Percentiles rank a stretch among this genome's conserved stretches.
phyloP scores from a whole-genome alignment of 2,329 filamentous ascomycete species.

The Cladosporium sp. region DNA sequence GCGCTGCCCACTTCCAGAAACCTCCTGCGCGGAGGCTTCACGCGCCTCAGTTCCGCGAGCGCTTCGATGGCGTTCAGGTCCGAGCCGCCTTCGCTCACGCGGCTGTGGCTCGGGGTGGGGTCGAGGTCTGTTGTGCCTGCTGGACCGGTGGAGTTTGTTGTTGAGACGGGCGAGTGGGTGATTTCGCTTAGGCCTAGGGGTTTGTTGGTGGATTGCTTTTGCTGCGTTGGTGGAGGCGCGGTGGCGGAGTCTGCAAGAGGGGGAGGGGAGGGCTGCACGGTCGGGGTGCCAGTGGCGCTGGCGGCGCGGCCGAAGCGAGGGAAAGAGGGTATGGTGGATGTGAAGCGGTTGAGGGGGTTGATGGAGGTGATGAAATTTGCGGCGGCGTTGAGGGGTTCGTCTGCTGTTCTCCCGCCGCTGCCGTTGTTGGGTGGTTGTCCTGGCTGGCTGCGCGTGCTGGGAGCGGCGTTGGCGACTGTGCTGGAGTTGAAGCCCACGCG shows the following conservation, averaged over 20 bases:
- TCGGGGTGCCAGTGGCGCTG: conserved; percentile 11
- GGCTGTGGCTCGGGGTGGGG: not conserved
- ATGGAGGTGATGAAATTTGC: conserved; percentile 30
- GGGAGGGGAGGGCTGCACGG: not conserved
- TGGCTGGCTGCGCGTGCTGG: conserved; percentile 1
- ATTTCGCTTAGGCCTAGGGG: conserved; percentile 25
- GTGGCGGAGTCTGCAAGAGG: not conserved
- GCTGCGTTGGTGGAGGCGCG: not conserved
- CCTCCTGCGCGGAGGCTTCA: conserved; percentile 43
- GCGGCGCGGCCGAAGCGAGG: conserved; percentile 27
- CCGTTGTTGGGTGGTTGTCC: conserved; percentile 10
- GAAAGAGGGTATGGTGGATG: conserved; percentile 26
- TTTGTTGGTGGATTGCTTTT: conserved; percentile 27
- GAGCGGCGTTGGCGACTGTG: conserved; percentile 17
- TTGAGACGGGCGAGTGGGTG: conserved; percentile 23
- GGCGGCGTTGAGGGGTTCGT: conserved; percentile 20
- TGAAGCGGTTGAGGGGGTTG: conserved; percentile 34
- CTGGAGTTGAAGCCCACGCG: conserved; percentile 48
- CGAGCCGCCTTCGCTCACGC: conserved; percentile 13
- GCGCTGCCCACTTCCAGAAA: conserved; percentile 46
- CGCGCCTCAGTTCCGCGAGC: conserved; percentile 42
- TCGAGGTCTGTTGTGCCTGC: conserved; percentile 4
- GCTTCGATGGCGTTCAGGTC: conserved; percentile 39
- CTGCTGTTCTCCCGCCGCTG: not conserved
- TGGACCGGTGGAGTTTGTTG: conserved; percentile 5